These are phyloP conservation scores for Boechera divaricarpa DNA, from an alignment of 345 rosid species.

Conservation along the genomic window DNA sequence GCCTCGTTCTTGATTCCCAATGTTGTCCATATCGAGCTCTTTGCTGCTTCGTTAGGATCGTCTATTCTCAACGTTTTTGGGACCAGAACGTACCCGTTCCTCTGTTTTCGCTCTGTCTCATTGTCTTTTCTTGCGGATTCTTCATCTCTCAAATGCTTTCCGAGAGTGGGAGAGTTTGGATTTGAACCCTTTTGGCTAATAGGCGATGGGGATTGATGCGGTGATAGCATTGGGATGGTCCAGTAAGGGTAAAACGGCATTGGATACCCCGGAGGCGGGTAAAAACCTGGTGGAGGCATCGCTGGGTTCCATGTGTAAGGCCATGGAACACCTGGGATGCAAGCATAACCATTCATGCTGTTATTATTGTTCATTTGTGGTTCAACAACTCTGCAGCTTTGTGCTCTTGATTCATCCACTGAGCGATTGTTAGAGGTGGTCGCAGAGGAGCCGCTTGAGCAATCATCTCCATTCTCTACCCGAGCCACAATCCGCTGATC, in stretches of 20 bases:
- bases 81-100: slow-evolving; percentile 59
- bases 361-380: slow-evolving; percentile 40
- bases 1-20: slow-evolving; percentile 67
- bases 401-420: slow-evolving; percentile 43
- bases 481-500: slow-evolving; percentile 44
- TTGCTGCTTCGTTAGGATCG: slow-evolving; percentile 76
- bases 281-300: slow-evolving; percentile 61
- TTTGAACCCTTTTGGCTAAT: slow-evolving; percentile 46
- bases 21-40: slow-evolving; percentile 80
- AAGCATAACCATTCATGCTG: slow-evolving; percentile 57
- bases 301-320: slow-evolving; percentile 73
- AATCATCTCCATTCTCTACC: slow-evolving; percentile 66
- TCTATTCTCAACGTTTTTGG: slow-evolving; percentile 80
- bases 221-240: slow-evolving; percentile 64
- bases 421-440: slow-evolving; percentile 42
- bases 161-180: slow-evolving; percentile 56
- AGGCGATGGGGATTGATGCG: slow-evolving; percentile 53
- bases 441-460: slow-evolving; percentile 61
- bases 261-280: slow-evolving; percentile 67
- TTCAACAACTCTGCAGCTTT: slow-evolving; percentile 37
- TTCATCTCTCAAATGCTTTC: slow-evolving; percentile 75
- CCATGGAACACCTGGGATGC: slow-evolving; percentile 79
- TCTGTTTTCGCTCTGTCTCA: slow-evolving; percentile 45
- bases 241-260: slow-evolving; percentile 75
- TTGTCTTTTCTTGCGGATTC: slow-evolving; percentile 45